Conservation (phyloP, 345 rosid genomes). For the Mercurialis annua region DNA sequence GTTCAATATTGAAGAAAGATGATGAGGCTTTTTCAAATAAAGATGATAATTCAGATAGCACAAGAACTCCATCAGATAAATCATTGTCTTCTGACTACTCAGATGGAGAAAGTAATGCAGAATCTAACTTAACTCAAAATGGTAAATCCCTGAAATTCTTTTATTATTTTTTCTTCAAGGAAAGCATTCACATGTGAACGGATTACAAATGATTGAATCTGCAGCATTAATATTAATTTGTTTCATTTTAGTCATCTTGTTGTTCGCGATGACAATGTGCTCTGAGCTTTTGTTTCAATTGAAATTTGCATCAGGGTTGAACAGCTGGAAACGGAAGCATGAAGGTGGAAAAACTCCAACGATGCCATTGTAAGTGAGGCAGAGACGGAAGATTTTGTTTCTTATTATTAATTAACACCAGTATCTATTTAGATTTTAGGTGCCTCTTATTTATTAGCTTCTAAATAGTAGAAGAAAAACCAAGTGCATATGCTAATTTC, state of each 20-base stretch:
- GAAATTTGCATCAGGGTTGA: conserved; percentile 30
- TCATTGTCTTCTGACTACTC: conserved; percentile 43
- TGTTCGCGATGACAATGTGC: neutral
- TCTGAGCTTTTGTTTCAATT: conserved; percentile 1
- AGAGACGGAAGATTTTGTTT: neutral
- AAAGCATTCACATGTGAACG: neutral
- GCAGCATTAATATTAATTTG: neutral
- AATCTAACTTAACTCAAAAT: conserved; percentile 32
- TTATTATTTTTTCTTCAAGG: neutral
- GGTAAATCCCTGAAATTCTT: conserved; percentile 37
- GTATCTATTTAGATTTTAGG: neutral
- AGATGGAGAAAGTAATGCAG: conserved; percentile 48
- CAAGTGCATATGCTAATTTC: neutral
- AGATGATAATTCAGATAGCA: conserved; percentile 46
- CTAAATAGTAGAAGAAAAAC: neutral
- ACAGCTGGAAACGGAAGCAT: conserved; percentile 21
- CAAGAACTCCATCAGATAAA: conserved; percentile 53
- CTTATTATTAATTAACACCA: neutral
- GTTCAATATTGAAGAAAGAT: conserved; percentile 43
- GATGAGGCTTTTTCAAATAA: conserved; percentile 37
- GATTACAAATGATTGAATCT: neutral
- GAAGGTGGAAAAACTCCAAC: conserved; percentile 13
- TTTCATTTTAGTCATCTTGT: neutral
- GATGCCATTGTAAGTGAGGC: conserved; percentile 33
- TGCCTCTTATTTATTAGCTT: neutral